Evolutionary conservation across 2,329 filamentous ascomycete genomes (phyloP).

Genomic region (Neonectria punicea): DNA sequence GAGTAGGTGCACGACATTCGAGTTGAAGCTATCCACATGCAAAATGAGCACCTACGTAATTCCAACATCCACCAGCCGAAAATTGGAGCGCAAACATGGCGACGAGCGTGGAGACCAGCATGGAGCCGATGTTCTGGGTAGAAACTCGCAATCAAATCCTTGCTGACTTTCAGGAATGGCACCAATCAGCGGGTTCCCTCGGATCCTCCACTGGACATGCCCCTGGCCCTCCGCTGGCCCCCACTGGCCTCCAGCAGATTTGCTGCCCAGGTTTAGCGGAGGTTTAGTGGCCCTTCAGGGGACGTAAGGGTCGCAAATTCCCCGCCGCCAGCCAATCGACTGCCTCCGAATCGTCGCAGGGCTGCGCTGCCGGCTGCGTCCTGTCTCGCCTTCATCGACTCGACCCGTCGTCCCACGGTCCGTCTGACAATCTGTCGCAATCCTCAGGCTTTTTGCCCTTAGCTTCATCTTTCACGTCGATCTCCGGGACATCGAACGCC

Average conservation of each 20-base stretch:
- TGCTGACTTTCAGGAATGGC: conserved; percentile 15
- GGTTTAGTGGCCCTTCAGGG: conserved; percentile 15
- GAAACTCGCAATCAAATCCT: conserved; percentile 12
- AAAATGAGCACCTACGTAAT: conserved; percentile 1
- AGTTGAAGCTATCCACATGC: conserved; percentile 3
- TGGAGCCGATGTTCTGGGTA: background rate
- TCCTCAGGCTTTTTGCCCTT: conserved; percentile 27
- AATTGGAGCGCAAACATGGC: conserved; percentile 6
- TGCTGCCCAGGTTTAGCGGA: conserved; percentile 10
- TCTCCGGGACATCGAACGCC: conserved; percentile 8
- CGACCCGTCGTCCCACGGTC: conserved; percentile 17
- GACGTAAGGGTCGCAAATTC: conserved; percentile 31
- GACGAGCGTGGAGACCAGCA: background rate
- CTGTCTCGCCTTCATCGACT: conserved; percentile 24
- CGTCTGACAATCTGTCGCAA: conserved; percentile 36
- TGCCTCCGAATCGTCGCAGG: conserved; percentile 36
- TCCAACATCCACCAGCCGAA: background rate
- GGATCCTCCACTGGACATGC: background rate
- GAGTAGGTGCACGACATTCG: background rate
- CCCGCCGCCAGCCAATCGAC: conserved; percentile 40
- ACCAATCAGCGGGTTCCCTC: conserved; percentile 14
- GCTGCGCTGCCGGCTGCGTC: conserved; percentile 23
- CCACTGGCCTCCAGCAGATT: conserved; percentile 19
- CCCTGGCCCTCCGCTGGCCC: background rate
- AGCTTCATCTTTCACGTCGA: conserved; percentile 24